phyloP scores from a whole-genome alignment of 2,329 filamentous ascomycete species.

The Orbilia brochopaga region DNA sequence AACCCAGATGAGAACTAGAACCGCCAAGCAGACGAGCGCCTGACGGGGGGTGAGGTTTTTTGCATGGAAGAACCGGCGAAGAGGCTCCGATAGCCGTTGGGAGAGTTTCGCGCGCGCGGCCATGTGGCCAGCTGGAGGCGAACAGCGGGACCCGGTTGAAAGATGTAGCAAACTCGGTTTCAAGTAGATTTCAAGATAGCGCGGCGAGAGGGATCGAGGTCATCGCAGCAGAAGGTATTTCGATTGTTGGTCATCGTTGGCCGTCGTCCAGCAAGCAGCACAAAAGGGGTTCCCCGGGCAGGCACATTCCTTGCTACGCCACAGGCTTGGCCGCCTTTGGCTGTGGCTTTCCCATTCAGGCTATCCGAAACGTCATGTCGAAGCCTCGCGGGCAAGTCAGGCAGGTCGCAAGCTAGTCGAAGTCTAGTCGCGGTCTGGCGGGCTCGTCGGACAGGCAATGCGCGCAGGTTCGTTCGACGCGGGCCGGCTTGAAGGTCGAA shows the following conservation, averaged over 20 bases:
- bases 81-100: slow-evolving; percentile 8
- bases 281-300: neutral
- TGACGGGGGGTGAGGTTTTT: slow-evolving; percentile 47
- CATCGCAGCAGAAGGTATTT: no score
- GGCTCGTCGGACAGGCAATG: no score
- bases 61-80: slow-evolving; percentile 30
- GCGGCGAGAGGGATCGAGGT: no score
- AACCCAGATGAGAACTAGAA: slow-evolving; percentile 37
- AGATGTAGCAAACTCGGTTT: neutral
- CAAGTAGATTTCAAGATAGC: no score
- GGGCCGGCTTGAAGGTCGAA: no score
- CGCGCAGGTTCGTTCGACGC: no score
- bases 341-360: neutral
- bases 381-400: neutral
- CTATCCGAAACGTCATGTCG: slow-evolving; percentile 3
- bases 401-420: no score
- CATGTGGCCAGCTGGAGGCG: slow-evolving; percentile 13
- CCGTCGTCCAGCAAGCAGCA: no score
- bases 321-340: neutral
- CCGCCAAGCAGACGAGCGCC: slow-evolving; percentile 27
- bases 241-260: no score
- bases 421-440: no score
- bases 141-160: neutral
- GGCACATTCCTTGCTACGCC: neutral
- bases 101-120: slow-evolving; percentile 17